Percentiles rank a stretch among this genome's conserved stretches.
phyloP scores from a whole-genome alignment of 306 rosid species.

The Prunus kanzakura region DNA sequence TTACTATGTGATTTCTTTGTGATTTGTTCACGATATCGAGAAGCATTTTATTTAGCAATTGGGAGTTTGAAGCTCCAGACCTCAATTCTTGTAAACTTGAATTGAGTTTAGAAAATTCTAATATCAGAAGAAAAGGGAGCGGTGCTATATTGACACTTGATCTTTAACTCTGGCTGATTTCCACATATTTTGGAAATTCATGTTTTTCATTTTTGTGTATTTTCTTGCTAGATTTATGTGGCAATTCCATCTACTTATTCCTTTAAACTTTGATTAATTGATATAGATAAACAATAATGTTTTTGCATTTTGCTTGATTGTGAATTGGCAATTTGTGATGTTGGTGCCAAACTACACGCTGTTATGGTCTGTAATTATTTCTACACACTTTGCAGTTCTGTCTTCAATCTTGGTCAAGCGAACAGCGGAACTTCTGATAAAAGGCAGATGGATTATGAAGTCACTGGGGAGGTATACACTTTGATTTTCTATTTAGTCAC shows the following conservation, averaged over 20 bases:
- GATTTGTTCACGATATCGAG: neutral
- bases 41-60: neutral
- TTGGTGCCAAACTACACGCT: slow-evolving; percentile 16
- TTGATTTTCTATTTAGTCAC: slow-evolving; percentile 17
- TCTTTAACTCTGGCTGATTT: neutral
- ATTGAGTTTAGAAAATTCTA: neutral
- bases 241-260: neutral
- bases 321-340: slow-evolving; percentile 15
- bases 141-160: neutral
- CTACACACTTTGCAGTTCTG: slow-evolving; percentile 46
- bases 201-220: neutral
- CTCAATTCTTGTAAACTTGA: neutral
- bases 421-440: slow-evolving; percentile 32
- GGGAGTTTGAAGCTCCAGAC: neutral
- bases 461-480: slow-evolving; percentile 77
- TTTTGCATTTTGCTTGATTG: neutral
- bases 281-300: neutral
- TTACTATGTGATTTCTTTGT: neutral
- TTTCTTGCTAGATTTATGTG: neutral
- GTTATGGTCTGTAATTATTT: slow-evolving; percentile 14
- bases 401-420: slow-evolving; percentile 54
- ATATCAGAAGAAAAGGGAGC: too few species aligned
- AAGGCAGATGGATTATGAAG: slow-evolving; percentile 58
- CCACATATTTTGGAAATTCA: neutral
- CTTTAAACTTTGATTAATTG: neutral